Evolutionary conservation across 2,329 filamentous ascomycete genomes (phyloP).

Genomic region (Metarhizium anisopliae): DNA sequence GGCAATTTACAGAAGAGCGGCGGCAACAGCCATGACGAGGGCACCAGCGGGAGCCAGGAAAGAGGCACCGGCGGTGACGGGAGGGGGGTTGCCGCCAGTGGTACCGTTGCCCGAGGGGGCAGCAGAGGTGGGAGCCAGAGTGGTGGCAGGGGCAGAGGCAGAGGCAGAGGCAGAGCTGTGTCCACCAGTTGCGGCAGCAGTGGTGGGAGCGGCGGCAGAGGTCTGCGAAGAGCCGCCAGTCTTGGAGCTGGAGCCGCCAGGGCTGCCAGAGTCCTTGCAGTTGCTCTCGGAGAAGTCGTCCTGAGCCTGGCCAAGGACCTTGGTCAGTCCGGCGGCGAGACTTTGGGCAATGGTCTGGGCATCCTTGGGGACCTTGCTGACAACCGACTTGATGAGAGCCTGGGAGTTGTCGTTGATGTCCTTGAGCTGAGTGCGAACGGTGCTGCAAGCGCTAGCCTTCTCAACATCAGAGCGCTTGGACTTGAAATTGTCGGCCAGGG

Average conservation of each 20-base stretch:
- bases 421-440: slow-evolving; percentile 15
- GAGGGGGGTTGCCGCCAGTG: background rate
- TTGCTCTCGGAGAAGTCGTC: slow-evolving; percentile 17
- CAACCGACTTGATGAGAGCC: slow-evolving; percentile 20
- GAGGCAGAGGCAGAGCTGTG: background rate
- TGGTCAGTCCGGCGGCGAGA: slow-evolving; percentile 16
- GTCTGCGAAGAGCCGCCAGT: background rate
- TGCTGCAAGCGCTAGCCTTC: slow-evolving; percentile 18
- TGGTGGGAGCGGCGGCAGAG: background rate
- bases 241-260: background rate
- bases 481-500: slow-evolving; percentile 16
- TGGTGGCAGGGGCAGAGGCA: background rate
- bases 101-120: slow-evolving; percentile 4
- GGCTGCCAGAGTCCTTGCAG: slow-evolving; percentile 16
- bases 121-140: slow-evolving; percentile 2
- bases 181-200: background rate
- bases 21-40: slow-evolving; percentile 10
- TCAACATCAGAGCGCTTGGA: slow-evolving; percentile 18
- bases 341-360: slow-evolving; percentile 18
- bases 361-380: slow-evolving; percentile 19
- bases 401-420: slow-evolving; percentile 15
- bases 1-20: slow-evolving; percentile 5
- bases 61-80: slow-evolving; percentile 10
- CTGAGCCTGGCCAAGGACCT: slow-evolving; percentile 14
- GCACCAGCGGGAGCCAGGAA: slow-evolving; percentile 10